Evolutionary conservation across 352 stramenopile genomes (phyloP).

Genomic region (Elongisporangium undulatum): DNA sequence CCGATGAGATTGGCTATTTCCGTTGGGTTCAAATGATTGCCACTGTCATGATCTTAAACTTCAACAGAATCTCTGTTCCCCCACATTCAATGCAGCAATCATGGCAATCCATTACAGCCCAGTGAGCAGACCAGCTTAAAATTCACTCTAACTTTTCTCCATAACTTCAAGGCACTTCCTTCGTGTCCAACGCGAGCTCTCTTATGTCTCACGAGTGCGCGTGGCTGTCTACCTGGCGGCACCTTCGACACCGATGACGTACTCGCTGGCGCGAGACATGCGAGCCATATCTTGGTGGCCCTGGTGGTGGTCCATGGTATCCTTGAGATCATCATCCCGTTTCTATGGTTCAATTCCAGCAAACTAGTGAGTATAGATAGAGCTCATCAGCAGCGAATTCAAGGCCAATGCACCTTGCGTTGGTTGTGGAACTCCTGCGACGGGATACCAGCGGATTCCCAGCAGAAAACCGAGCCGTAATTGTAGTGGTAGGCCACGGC

Average conservation of each 20-base stretch:
- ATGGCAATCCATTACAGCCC: too few species aligned
- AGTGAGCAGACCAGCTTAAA: not conserved
- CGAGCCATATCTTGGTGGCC: not conserved
- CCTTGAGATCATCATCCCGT: not conserved
- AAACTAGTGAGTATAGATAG: not conserved
- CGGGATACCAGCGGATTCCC: conserved; percentile 48
- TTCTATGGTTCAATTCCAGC: not conserved
- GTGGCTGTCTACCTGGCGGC: not conserved
- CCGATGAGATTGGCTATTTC: too few species aligned
- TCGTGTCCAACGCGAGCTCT: not conserved
- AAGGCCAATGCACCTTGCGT: conserved; percentile 28
- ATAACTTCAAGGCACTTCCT: not conserved
- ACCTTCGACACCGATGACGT: not conserved
- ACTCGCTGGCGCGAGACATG: not conserved
- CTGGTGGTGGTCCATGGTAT: not conserved
- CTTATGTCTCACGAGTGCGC: not conserved
- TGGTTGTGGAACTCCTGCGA: conserved; percentile 44
- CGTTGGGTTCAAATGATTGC: too few species aligned
- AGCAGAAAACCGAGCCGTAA: conserved; percentile 64
- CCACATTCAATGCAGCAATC: too few species aligned
- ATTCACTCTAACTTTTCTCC: not conserved
- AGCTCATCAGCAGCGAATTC: not conserved
- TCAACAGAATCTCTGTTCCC: too few species aligned
- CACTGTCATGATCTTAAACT: too few species aligned
- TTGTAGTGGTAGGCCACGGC: conserved; percentile 60